These are phyloP conservation scores for Ploettnerulaceae sp. DNA, from an alignment of 2,329 filamentous ascomycete species.

Conservation along the genomic window DNA sequence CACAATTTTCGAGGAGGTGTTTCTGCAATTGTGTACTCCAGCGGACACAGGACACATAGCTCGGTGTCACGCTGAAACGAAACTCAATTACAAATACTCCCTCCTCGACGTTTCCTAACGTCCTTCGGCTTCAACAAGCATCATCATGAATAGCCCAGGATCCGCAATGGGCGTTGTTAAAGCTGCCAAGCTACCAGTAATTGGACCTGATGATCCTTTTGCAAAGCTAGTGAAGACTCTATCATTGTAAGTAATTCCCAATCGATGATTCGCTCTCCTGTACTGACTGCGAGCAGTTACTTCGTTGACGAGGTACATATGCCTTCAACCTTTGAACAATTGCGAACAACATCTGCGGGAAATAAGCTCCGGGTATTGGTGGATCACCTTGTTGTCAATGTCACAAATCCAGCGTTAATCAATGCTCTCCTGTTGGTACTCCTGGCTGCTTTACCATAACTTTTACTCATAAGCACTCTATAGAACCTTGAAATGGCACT, in stretches of 20 bases:
- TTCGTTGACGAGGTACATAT: conserved; percentile 57
- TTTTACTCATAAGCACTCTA: conserved; percentile 3
- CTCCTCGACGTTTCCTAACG: background rate
- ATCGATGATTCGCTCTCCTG: background rate
- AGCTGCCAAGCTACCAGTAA: conserved; percentile 41
- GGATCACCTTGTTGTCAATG: conserved; percentile 56
- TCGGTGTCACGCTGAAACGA: background rate
- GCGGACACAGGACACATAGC: background rate
- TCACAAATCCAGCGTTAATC: conserved; percentile 65
- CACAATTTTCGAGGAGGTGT: background rate
- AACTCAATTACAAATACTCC: background rate
- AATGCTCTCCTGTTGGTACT: conserved; percentile 65
- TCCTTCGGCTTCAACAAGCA: background rate
- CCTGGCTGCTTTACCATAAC: background rate
- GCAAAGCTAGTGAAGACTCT: conserved; percentile 63
- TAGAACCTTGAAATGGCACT: conserved; percentile 73
- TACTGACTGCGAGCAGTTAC: conserved; percentile 43
- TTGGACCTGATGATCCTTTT: conserved; percentile 55
- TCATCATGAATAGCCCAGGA: conserved; percentile 11
- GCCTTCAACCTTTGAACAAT: conserved; percentile 68
- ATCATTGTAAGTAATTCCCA: conserved; percentile 45
- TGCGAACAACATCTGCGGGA: conserved; percentile 61
- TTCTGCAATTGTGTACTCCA: background rate
- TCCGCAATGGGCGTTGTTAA: conserved; percentile 7
- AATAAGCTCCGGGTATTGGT: conserved; percentile 54